Conservation (phyloP, 2,329 filamentous ascomycete genomes). For the Thielaviopsis populi region DNA sequence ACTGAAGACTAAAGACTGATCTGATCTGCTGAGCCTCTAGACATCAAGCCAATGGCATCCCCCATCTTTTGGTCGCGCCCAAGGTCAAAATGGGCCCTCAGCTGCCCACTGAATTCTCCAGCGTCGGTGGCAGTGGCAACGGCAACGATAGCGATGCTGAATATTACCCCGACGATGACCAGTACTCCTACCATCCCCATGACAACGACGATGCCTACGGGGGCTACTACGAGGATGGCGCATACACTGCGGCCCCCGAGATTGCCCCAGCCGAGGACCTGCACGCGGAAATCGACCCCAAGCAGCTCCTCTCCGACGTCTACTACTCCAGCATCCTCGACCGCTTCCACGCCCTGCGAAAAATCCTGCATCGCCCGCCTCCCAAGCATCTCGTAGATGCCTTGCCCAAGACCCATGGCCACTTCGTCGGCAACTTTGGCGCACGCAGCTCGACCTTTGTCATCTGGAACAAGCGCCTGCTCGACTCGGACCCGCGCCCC, state of each 20-base stretch:
- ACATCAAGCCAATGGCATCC: slow-evolving; percentile 59
- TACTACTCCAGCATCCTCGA: slow-evolving; percentile 53
- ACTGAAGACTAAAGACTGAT: slow-evolving; percentile 27
- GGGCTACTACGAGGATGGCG: slow-evolving; percentile 63
- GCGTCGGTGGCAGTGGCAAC: neutral
- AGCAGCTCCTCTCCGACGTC: slow-evolving; percentile 40
- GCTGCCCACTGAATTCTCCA: slow-evolving; percentile 26
- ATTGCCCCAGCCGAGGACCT: slow-evolving; percentile 21
- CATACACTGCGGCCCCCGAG: slow-evolving; percentile 51
- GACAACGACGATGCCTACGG: slow-evolving; percentile 25
- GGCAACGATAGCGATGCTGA: slow-evolving; percentile 18
- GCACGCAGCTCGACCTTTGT: slow-evolving; percentile 34
- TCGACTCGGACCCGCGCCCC: slow-evolving; percentile 40
- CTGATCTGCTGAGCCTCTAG: slow-evolving; percentile 38
- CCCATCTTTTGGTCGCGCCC: slow-evolving; percentile 53
- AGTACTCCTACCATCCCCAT: slow-evolving; percentile 20
- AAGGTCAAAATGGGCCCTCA: slow-evolving; percentile 34
- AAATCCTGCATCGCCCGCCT: slow-evolving; percentile 40
- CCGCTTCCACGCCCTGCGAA: slow-evolving; percentile 51
- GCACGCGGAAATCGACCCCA: slow-evolving; percentile 22
- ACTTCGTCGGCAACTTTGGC: slow-evolving; percentile 40
- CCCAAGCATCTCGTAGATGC: slow-evolving; percentile 36
- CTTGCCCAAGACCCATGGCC: slow-evolving; percentile 39
- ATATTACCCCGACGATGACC: slow-evolving; percentile 22
- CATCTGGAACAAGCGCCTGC: slow-evolving; percentile 38